Conservation (phyloP, 106 monocot species). For the Alisma plantagoaquatica region DNA sequence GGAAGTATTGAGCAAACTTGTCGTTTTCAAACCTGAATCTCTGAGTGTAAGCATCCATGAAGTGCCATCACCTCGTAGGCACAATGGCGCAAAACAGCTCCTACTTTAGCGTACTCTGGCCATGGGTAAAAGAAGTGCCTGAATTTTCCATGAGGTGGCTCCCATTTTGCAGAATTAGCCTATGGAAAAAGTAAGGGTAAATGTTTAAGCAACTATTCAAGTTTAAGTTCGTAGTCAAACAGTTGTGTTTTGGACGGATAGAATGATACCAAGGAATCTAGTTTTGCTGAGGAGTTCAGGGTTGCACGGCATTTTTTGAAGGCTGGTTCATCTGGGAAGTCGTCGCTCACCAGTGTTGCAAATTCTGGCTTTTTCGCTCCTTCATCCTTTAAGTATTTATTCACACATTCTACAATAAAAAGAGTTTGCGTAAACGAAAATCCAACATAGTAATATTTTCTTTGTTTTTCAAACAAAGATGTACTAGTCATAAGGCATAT, state of each 20-base stretch:
- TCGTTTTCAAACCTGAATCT: slow-evolving; percentile 91
- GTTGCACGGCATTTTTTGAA: slow-evolving; percentile 41
- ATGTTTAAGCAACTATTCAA: too few species aligned
- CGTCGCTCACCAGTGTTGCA: slow-evolving; percentile 42
- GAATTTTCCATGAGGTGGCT: slow-evolving; percentile 74
- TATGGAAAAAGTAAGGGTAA: slow-evolving; percentile 12
- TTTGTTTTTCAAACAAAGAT: too few species aligned
- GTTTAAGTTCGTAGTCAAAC: too few species aligned
- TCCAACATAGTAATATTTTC: too few species aligned
- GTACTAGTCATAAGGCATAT: too few species aligned
- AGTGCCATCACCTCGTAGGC: slow-evolving; percentile 80
- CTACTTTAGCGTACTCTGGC: slow-evolving; percentile 63
- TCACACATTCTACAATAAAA: slow-evolving; percentile 50
- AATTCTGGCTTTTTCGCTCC: slow-evolving; percentile 46
- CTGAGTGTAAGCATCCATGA: slow-evolving; percentile 75
- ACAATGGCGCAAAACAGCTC: slow-evolving; percentile 50
- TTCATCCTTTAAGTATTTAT: slow-evolving; percentile 62
- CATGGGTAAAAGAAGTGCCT: slow-evolving; percentile 64
- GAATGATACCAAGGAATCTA: slow-evolving; percentile 70
- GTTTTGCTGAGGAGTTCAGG: slow-evolving; percentile 47
- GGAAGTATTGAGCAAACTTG: too few species aligned
- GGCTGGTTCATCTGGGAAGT: slow-evolving; percentile 66
- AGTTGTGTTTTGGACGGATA: too few species aligned
- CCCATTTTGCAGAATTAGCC: slow-evolving; percentile 73
- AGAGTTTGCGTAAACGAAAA: too few species aligned